Percentiles rank a stretch among this genome's conserved stretches.
Evolutionary conservation across 2,329 filamentous ascomycete genomes (phyloP).

Genomic region (Oidium heveae): DNA sequence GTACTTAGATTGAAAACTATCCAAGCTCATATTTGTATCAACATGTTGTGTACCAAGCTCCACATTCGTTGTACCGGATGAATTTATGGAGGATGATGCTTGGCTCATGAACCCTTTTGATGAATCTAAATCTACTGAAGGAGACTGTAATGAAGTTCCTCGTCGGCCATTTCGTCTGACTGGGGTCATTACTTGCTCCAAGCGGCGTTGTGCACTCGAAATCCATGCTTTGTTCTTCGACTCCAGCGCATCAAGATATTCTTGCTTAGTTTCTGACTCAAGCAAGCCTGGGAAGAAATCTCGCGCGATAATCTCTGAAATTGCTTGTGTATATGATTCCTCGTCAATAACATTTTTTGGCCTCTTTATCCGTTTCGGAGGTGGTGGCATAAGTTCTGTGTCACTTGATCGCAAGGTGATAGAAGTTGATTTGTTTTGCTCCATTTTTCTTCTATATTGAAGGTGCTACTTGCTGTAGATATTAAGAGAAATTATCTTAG

Average conservation of each 20-base stretch:
- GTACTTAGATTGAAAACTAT: slow-evolving; percentile 73
- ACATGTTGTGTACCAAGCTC: slow-evolving; percentile 22
- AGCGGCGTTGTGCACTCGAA: slow-evolving; percentile 44
- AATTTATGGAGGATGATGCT: slow-evolving; percentile 29
- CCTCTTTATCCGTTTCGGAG: slow-evolving; percentile 81
- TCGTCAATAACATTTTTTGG: slow-evolving; percentile 76
- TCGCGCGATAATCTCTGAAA: slow-evolving; percentile 83
- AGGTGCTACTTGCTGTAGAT: too few relatives aligned
- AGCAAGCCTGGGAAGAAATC: slow-evolving; percentile 90
- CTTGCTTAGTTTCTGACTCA: slow-evolving; percentile 66
- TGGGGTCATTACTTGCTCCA: slow-evolving; percentile 63
- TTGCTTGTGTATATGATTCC: slow-evolving; percentile 70
- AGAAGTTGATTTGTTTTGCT: slow-evolving; percentile 21
- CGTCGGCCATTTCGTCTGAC: slow-evolving; percentile 22
- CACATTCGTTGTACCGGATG: slow-evolving; percentile 15
- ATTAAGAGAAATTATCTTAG: too few relatives aligned
- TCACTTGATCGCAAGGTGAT: slow-evolving; percentile 37
- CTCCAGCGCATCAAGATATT: slow-evolving; percentile 77
- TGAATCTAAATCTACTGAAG: slow-evolving; percentile 10
- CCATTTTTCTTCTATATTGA: not conserved
- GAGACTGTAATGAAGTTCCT: slow-evolving; percentile 14
- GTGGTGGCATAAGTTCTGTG: slow-evolving; percentile 62
- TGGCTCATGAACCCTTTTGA: not conserved
- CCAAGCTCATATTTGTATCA: slow-evolving; percentile 57
- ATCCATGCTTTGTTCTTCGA: slow-evolving; percentile 76